Evolutionary conservation across 2,329 filamentous ascomycete genomes (phyloP), one percentile per base, ranked within the genome.

Genomic region (Fusarium duplospermum): DNA sequence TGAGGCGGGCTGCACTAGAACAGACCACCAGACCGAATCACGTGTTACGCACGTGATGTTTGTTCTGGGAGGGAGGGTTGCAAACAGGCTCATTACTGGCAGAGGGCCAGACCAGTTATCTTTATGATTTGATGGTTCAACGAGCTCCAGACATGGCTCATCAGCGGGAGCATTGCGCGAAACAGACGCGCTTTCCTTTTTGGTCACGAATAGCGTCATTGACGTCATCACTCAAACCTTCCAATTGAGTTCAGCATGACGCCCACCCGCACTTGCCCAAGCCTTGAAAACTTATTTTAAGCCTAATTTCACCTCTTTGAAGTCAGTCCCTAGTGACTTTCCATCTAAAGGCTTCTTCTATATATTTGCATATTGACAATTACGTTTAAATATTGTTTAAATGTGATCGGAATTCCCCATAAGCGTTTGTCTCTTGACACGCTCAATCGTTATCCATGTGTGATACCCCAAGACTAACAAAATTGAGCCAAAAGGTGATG

Each of bases 401-500:
- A n/a, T n/a, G n/a, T n/a, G n/a, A n/a, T n/a, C n/a, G n/a, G n/a
- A n/a, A n/a, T n/a, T n/a, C n/a, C n/a, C n/a, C n/a, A n/a, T n/a
- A n/a, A n/a, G n/a, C n/a, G n/a, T n/a, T 24, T 24, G 24, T 11
- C 1, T 24, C 2, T 6, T 27, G 7, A 4, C 14, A 6, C 4
- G 10, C 10, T 16, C 8, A 8, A 18, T 27, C 2, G 14, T 6
- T 24, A 8, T 3, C 42, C 14, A 11, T 47, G 2, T 47, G 22
- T 4, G 22, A 3, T 27, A 10, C 2, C 14, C 2, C 0, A 47
- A 18, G 4, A 9, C 2, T 4, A 10, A 4, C 8, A 16, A 18
- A 8, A 27, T 0, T 6, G 42, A 24, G 42, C 3, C 9, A 8
- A 24, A 14, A 33, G 2, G 0, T 6, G 24, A 33, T 6, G 4